Conservation (phyloP, 1,284 basidiomycete genomes). For the Amylostereum chailletii region DNA sequence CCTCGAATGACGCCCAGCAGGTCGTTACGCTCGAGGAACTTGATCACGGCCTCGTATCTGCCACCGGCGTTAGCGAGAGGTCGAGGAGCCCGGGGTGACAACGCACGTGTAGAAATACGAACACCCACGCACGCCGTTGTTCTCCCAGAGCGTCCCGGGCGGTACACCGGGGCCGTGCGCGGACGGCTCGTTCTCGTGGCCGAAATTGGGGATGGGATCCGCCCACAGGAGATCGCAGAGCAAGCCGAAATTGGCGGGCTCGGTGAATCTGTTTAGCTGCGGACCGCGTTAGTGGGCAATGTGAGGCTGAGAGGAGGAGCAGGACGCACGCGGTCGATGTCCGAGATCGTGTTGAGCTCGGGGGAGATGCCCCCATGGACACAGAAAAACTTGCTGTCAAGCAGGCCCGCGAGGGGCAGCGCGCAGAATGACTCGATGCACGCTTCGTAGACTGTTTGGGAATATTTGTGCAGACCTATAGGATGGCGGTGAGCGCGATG, state of each 20-base stretch:
- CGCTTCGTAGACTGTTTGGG: slow-evolving; percentile 78
- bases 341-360: slow-evolving; percentile 76
- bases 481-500: background rate
- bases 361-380: slow-evolving; percentile 97
- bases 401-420: slow-evolving; percentile 85
- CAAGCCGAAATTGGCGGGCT: slow-evolving; percentile 88
- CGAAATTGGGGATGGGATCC: slow-evolving; percentile 66
- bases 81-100: background rate
- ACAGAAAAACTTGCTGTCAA: slow-evolving; percentile 96
- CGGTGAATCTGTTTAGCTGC: slow-evolving; percentile 86
- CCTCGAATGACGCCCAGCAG: slow-evolving; percentile 93
- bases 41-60: slow-evolving; percentile 89
- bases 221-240: slow-evolving; percentile 95
- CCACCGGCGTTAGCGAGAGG: background rate
- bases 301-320: background rate
- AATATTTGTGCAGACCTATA: slow-evolving; percentile 89
- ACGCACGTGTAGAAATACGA: slow-evolving; percentile 91
- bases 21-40: slow-evolving; percentile 89
- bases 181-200: slow-evolving; percentile 32
- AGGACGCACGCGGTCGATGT: slow-evolving; percentile 60
- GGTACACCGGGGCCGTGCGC: slow-evolving; percentile 26
- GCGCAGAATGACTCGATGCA: slow-evolving; percentile 90
- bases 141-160: slow-evolving; percentile 58
- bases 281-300: slow-evolving; percentile 1
- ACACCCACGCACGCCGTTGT: slow-evolving; percentile 90